A percentile compares a stretch with the other conserved stretches of the same genome.
Evolutionary conservation across 345 rosid genomes (phyloP).

Genomic region (Arabidopsis arenosa): DNA sequence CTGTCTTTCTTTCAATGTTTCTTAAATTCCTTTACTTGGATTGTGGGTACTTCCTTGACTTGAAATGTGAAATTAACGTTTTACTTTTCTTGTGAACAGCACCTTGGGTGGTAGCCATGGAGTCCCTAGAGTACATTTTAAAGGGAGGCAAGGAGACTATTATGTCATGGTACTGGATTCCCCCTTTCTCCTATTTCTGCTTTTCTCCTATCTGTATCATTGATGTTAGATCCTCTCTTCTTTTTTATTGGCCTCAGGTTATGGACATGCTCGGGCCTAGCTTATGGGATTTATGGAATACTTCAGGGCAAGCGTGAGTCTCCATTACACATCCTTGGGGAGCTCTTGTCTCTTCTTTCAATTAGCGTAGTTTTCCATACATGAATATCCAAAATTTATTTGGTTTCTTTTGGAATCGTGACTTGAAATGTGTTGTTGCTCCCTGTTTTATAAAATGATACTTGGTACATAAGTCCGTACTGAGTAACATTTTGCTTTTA

Average conservation of each 20-base stretch:
- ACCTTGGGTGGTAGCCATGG: slow-evolving; percentile 97
- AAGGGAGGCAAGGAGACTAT: slow-evolving; percentile 98
- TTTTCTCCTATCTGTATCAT: slow-evolving; percentile 26
- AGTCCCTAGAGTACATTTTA: slow-evolving; percentile 86
- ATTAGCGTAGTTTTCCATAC: slow-evolving; percentile 5
- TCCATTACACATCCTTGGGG: slow-evolving; percentile 26
- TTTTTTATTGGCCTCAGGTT: slow-evolving; percentile 56
- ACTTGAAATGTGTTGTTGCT: slow-evolving; percentile 7
- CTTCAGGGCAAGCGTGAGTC: slow-evolving; percentile 91
- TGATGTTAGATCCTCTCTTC: slow-evolving; percentile 23
- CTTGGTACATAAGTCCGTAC: background rate
- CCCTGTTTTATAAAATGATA: background rate
- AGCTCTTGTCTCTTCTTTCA: slow-evolving; percentile 4
- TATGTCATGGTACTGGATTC: slow-evolving; percentile 76
- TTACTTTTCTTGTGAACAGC: slow-evolving; percentile 51
- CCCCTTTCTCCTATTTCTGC: slow-evolving; percentile 14
- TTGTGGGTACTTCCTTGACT: slow-evolving; percentile 8
- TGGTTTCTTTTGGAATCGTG: slow-evolving; percentile 5
- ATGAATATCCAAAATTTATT: background rate
- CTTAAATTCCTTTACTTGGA: background rate
- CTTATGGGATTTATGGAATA: slow-evolving; percentile 98
- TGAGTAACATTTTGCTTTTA: background rate
- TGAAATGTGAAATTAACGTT: slow-evolving; percentile 13
- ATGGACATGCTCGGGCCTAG: slow-evolving; percentile 99
- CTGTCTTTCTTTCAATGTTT: background rate